phyloP scores from a whole-genome alignment of 2,329 filamentous ascomycete species.

The Fusarium redolens region DNA sequence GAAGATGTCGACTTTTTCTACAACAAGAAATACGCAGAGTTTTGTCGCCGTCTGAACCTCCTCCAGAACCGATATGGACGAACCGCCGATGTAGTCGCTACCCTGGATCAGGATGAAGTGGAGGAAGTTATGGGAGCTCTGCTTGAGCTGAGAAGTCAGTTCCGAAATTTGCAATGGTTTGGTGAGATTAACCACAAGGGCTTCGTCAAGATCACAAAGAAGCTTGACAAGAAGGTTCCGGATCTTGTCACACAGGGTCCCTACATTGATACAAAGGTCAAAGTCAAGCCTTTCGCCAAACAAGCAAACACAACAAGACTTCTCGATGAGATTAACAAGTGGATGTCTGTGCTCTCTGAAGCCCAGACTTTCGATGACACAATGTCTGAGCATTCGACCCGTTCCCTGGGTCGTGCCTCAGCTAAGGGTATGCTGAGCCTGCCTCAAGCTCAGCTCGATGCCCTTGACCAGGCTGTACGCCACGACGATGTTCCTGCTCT shows the following conservation, averaged over 20 bases:
- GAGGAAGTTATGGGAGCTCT: constrained; percentile 92
- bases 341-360: constrained; percentile 86
- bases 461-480: constrained; percentile 77
- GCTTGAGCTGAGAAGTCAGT: constrained; percentile 85
- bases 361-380: constrained; percentile 81
- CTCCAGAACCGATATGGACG: constrained; percentile 89
- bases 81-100: constrained; percentile 73
- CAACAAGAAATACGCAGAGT: constrained; percentile 93
- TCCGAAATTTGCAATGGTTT: constrained; percentile 96
- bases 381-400: constrained; percentile 77
- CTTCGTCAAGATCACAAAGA: constrained; percentile 99
- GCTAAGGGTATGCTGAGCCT: constrained; percentile 81
- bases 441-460: constrained; percentile 74
- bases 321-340: constrained; percentile 81
- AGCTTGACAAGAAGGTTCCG: constrained; percentile 93
- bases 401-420: constrained; percentile 80
- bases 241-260: constrained; percentile 80
- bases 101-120: constrained; percentile 86
- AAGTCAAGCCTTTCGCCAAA: constrained; percentile 87
- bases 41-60: constrained; percentile 83
- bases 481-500: constrained; percentile 72
- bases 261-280: constrained; percentile 91
- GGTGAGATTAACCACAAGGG: constrained; percentile 95
- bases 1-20: constrained; percentile 98
- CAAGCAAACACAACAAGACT: constrained; percentile 65